phyloP scores from a whole-genome alignment of 495 filamentous ascomycete genomes.

The Penicillium atrosanguineum region DNA sequence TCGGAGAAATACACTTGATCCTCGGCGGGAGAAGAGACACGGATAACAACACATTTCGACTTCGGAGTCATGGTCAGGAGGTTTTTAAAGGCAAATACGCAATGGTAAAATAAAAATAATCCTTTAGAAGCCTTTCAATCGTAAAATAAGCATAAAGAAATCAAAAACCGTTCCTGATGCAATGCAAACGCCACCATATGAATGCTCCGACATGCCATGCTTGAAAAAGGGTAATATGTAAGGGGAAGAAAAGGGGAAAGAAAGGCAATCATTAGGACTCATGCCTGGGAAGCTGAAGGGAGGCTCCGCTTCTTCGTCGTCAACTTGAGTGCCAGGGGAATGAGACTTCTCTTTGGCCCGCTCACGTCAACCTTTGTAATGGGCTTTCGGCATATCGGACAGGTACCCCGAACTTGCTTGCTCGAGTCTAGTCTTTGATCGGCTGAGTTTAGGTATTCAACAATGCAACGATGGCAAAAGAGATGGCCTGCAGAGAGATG shows the following conservation, averaged over 20 bases:
- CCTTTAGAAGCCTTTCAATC: neutral
- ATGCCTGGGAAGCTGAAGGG: neutral
- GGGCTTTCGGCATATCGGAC: slow-evolving; percentile 19
- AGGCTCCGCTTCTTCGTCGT: slow-evolving; percentile 9
- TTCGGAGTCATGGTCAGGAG: no score
- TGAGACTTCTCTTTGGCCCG: slow-evolving; percentile 15
- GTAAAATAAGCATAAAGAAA: neutral
- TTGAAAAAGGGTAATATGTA: neutral
- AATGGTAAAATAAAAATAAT: neutral
- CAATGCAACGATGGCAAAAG: slow-evolving; percentile 18
- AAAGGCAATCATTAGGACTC: neutral
- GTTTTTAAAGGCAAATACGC: no score
- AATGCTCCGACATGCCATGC: slow-evolving; percentile 1
- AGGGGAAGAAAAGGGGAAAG: neutral
- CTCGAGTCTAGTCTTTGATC: slow-evolving; percentile 1
- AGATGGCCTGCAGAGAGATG: slow-evolving; percentile 12
- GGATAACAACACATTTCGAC: neutral
- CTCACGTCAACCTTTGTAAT: slow-evolving; percentile 10
- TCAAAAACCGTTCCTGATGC: neutral
- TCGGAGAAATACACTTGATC: slow-evolving; percentile 67
- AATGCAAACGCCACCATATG: slow-evolving; percentile 1
- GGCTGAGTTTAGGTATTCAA: slow-evolving; percentile 14
- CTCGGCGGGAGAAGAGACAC: slow-evolving; percentile 24
- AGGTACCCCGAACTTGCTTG: slow-evolving; percentile 11
- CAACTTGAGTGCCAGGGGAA: slow-evolving; percentile 16